Evolutionary conservation across 179 eudicot species (phyloP).

Genomic region (Nepenthes alata): DNA sequence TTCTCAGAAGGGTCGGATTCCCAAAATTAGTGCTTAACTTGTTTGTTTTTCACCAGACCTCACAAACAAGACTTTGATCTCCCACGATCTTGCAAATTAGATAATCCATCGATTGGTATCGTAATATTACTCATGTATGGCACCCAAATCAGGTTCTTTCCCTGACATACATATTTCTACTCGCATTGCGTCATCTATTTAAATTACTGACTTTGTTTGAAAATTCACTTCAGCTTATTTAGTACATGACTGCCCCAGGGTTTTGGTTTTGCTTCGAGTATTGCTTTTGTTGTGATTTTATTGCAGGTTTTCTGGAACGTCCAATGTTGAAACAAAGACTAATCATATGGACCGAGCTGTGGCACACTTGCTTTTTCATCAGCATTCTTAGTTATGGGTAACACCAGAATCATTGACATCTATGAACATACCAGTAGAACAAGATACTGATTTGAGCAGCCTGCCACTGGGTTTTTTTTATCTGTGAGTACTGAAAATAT

Average conservation of each 20-base stretch:
- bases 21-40: no score
- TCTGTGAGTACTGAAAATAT: conserved; percentile 20
- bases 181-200: background rate
- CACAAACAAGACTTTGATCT: background rate
- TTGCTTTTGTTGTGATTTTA: background rate
- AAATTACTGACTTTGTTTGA: background rate
- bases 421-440: conserved; percentile 20
- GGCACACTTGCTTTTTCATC: conserved; percentile 77
- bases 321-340: conserved; percentile 52
- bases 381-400: conserved; percentile 31
- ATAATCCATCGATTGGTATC: background rate
- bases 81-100: background rate
- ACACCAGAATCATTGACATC: conserved; percentile 44
- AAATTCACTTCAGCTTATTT: background rate
- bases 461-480: conserved; percentile 12
- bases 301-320: conserved; percentile 25
- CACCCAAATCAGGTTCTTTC: background rate
- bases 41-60: no score
- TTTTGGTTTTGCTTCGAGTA: background rate
- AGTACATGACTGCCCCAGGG: no score
- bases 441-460: conserved; percentile 17
- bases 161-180: background rate
- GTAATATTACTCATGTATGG: background rate
- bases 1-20: no score
- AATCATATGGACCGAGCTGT: conserved; percentile 70